These are phyloP conservation scores for Picea glauca DNA, from an alignment of 75 land plant genomes.

Conservation along the genomic window DNA sequence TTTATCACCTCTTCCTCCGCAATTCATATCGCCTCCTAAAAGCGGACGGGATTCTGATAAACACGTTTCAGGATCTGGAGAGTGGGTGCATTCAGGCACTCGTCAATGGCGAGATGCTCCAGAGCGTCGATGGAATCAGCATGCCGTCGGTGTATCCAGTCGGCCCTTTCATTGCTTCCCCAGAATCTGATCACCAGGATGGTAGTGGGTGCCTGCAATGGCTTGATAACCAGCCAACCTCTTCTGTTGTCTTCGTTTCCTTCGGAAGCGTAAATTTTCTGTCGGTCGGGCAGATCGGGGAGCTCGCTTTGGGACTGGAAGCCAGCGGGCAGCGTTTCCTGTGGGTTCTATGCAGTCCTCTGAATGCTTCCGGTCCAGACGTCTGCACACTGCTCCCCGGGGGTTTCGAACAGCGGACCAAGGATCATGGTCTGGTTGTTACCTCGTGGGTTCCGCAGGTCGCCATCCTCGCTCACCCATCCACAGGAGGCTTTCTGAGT, in stretches of 20 bases:
- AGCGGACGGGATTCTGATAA: not conserved
- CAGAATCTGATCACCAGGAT: not conserved
- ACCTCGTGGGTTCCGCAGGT: slow-evolving; percentile 20
- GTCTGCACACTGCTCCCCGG: not conserved
- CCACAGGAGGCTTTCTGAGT: slow-evolving; percentile 19
- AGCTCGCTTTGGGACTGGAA: not conserved
- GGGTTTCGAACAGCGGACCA: not conserved
- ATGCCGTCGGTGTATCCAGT: not conserved
- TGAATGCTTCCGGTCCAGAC: too few species aligned
- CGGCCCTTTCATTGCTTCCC: not conserved
- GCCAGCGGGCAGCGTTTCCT: too few species aligned
- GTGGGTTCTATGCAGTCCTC: too few species aligned
- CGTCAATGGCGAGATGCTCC: too few species aligned
- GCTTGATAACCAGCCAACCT: not conserved
- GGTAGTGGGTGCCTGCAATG: not conserved
- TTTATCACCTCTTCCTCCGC: not conserved
- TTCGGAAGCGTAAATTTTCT: not conserved
- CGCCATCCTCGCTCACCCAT: not conserved
- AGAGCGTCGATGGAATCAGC: not conserved
- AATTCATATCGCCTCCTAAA: not conserved
- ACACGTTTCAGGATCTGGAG: not conserved
- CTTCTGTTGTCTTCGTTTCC: not conserved
- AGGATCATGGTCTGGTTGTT: not conserved
- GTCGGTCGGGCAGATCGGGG: not conserved
- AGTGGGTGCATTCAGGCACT: not conserved